Evolutionary conservation across 164 flowering plant genomes (phyloP).

Genomic region (Aristolochia californica): DNA sequence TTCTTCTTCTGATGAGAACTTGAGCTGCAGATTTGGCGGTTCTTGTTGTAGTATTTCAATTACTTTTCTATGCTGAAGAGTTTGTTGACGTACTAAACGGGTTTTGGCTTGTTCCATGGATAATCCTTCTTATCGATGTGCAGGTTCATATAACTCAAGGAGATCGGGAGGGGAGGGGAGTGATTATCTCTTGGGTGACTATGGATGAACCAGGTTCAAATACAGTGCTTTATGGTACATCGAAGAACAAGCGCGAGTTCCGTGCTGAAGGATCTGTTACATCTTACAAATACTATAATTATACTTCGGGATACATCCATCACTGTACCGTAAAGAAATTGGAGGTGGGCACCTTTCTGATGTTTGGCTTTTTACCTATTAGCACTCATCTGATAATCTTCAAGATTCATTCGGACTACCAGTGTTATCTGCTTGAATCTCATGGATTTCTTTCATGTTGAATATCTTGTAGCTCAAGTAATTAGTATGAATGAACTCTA

Average conservation of each 20-base stretch:
- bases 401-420: too few species aligned
- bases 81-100: too few species aligned
- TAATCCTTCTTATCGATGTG: neutral
- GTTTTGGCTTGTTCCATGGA: too few species aligned
- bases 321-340: constrained; percentile 49
- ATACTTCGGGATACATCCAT: constrained; percentile 74
- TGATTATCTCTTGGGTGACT: constrained; percentile 52
- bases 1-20: too few species aligned
- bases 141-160: constrained; percentile 58
- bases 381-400: too few species aligned
- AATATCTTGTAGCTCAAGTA: too few species aligned
- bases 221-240: constrained; percentile 2
- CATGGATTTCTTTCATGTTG: too few species aligned
- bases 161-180: constrained; percentile 29
- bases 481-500: too few species aligned
- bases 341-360: constrained; percentile 25
- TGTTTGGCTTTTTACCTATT: neutral
- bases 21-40: too few species aligned
- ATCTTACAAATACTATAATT: constrained; percentile 47
- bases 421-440: too few species aligned
- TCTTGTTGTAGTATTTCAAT: too few species aligned
- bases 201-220: constrained; percentile 17
- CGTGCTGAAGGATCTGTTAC: constrained; percentile 23
- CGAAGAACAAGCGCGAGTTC: constrained; percentile 8
- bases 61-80: too few species aligned